Evolutionary conservation across 169 alveolate genomes (phyloP).

Genomic region (Cryptosporidium sp.): DNA sequence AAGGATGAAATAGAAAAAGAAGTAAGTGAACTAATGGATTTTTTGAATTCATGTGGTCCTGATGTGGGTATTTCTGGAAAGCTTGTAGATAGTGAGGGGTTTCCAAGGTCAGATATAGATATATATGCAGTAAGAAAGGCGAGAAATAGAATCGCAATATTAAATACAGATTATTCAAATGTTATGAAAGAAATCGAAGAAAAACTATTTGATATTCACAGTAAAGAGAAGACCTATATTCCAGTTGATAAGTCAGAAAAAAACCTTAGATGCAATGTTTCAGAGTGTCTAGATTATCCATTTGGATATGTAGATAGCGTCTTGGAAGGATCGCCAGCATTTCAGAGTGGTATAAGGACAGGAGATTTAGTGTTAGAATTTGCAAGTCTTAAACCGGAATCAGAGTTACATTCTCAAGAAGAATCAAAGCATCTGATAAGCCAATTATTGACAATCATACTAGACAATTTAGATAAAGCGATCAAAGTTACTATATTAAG

Average conservation of each 20-base stretch:
- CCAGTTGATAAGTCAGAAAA: neutral
- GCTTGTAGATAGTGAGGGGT: conserved; percentile 69
- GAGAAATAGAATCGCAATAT: conserved; percentile 56
- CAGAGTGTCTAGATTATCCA: conserved; percentile 1
- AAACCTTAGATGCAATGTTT: neutral
- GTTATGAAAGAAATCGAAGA: conserved; percentile 55
- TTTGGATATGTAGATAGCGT: conserved; percentile 45
- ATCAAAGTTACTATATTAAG: conserved; percentile 37
- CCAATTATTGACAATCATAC: neutral
- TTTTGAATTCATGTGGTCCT: conserved; percentile 63
- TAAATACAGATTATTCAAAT: conserved; percentile 51
- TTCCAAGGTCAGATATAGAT: conserved; percentile 73
- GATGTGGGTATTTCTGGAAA: conserved; percentile 53
- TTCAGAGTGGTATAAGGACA: conserved; percentile 40
- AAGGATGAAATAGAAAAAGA: conserved; percentile 55
- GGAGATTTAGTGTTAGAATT: conserved; percentile 51
- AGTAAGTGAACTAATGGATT: conserved; percentile 32
- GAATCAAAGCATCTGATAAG: conserved; percentile 12
- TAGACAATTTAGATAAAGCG: neutral
- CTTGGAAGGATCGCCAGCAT: conserved; percentile 59
- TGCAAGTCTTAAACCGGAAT: conserved; percentile 19
- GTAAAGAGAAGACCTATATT: conserved; percentile 29
- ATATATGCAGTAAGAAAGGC: conserved; percentile 63
- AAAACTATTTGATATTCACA: conserved; percentile 43
- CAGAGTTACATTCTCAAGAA: conserved; percentile 30